Evolutionary conservation across 2,329 filamentous ascomycete genomes (phyloP), one percentile per base, ranked within the genome.

Genomic region (Trichoderma atroviride): DNA sequence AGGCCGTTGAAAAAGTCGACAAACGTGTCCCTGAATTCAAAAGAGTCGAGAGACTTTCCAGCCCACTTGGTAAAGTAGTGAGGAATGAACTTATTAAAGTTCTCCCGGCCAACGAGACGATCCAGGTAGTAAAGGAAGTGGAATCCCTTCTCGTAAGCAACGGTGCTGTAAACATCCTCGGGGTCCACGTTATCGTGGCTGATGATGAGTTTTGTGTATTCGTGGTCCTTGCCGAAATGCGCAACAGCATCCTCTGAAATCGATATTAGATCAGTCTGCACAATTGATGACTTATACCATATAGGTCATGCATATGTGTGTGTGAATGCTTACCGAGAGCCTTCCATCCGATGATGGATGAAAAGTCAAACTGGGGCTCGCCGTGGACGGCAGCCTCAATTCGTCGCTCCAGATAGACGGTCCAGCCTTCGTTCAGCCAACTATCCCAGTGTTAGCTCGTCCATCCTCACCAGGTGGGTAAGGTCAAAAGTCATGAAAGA

Each of bases 101-200:
- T 91, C n/a, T 91, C 86, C 71, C 92, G 91, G 43, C 93, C 92
- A 4, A 98, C 86, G 1, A 97, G 83, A 58, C 91, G 91, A 76
- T 99, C 96, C 16, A 99, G 89, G 75, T 94, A 90, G 80, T 94
- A 97, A 57, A 99, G 85, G 79, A 98, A 96, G 77, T 92, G 92
- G 81, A 97, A 98, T 4, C 95, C 95, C 81, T 99, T 98, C 78
- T 98, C 95, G 76, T 99, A 99, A 0, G 96, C 94, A 40, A 98
- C 85, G 31, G 89, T 92, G 74, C 92, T 96, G 82, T 98, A 99
- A 1, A 95, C 92, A 79, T 99, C 96, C 78, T 98, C 96, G 0
- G 96, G 96, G 75, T 98, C 95, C 73, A 96, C 91, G 69, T 93
- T 93, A 77, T 95, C 92, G 72, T 98, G 90, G 78, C 93, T 90